These are phyloP conservation scores for Acanthamoeba lenticulata DNA, from an alignment of 208 protist species.

Conservation along the genomic window DNA sequence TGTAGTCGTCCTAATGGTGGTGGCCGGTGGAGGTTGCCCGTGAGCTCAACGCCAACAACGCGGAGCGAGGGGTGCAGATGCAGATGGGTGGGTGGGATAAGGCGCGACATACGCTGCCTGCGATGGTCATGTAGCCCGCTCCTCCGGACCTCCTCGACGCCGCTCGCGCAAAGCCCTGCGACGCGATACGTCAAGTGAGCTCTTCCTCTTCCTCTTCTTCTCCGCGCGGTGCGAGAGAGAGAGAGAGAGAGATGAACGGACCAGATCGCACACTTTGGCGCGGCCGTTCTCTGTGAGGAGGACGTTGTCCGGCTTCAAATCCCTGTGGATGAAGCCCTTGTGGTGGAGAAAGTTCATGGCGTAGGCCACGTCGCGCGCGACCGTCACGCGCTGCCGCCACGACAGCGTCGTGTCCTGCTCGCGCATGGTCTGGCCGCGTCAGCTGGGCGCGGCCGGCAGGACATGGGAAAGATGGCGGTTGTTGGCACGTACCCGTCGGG, in stretches of 20 bases:
- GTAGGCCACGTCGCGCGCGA: constrained; percentile 18
- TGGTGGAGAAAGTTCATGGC: constrained; percentile 47
- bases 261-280: constrained; percentile 39
- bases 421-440: not conserved
- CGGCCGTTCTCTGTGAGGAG: constrained; percentile 6
- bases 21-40: no score
- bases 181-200: no score
- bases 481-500: not conserved
- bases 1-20: constrained; percentile 58
- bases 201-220: no score
- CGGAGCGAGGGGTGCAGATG: not conserved
- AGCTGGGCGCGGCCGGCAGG: no score
- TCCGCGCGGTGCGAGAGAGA: not conserved
- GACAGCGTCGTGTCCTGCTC: not conserved
- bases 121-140: constrained; percentile 14
- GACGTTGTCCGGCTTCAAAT: constrained; percentile 31
- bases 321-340: constrained; percentile 37
- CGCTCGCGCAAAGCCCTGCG: constrained; percentile 4
- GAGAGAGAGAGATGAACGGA: not conserved
- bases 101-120: constrained; percentile 1
- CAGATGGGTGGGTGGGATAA: no score
- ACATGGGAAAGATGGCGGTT: not conserved
- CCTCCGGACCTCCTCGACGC: not conserved
- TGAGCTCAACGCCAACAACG: not conserved
- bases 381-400: not conserved